Base-by-base conservation (phyloP, 208 protist species). In the Trypanosoma avium region DNA sequence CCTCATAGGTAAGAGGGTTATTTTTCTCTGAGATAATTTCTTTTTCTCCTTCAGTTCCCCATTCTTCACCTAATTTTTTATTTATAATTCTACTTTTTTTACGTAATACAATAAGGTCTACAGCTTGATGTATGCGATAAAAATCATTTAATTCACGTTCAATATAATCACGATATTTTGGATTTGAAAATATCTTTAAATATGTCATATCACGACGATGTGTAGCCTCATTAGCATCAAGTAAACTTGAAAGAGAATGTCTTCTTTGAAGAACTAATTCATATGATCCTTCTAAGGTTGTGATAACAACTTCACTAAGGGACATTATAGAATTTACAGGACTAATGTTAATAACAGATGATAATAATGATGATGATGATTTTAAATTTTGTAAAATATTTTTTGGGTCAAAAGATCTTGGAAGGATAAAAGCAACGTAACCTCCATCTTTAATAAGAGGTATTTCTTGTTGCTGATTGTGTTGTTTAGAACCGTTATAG, bases 71-170 rank as follows among this genome's bases (percentile, higher is more conserved):
- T n/a, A n/a, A n/a, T n/a, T 4, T 10, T 7, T 13, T 35, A 36
- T 19, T 47, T 43, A 29, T 38, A 1, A 61, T 64, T 15, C 8
- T 40, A 30, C 30, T 30, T 48, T 66, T 84, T 55, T 86, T 88
- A 19, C 65, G 56, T 24, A 92, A 36, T 13, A 92, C 78, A 36
- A 92, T 22, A 67, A 92, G 77, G 49, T 92, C 86, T 24, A 81
- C 46, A 61, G 65, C 26, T 35, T 61, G 61, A n/a, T 66, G 42
- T 15, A 19, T 42, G 9, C 36, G 42, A 29, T 67, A 73, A 54
- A 73, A 73, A 22, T 15, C 40, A 4, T 61, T 43, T 24, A 73
- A 21, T 54, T 73, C 67, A n/a, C 30, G 58, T 33, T 67, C 21
- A 15, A 73, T 59, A 19, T 19, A 52, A 10, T 55, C 29, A n/a